These are phyloP conservation scores for Aurifilum marmelostoma DNA, from an alignment of 2,329 filamentous ascomycete species.

Conservation along the genomic window DNA sequence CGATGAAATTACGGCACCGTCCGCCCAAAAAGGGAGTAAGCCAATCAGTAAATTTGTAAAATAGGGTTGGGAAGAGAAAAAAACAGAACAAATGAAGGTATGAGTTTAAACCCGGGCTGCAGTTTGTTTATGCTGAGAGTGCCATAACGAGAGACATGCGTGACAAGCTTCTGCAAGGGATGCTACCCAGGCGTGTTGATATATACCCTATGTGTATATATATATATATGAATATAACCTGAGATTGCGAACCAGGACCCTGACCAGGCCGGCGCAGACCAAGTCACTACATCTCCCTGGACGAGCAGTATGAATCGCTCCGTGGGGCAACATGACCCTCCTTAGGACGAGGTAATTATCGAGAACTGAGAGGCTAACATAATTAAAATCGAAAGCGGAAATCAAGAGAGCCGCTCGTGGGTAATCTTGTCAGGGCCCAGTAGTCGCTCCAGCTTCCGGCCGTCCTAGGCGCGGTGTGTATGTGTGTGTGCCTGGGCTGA, in stretches of 20 bases:
- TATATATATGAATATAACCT: not conserved
- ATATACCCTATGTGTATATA: not conserved
- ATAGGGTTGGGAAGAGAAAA: not conserved
- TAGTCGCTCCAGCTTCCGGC: not conserved
- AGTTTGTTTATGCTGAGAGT: not conserved
- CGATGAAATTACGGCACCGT: not conserved
- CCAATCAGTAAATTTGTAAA: not conserved
- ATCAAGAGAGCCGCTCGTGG: not conserved
- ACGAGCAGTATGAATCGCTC: not conserved
- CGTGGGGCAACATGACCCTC: not conserved
- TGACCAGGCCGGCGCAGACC: not conserved
- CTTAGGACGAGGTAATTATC: not conserved
- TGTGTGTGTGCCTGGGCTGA: not conserved
- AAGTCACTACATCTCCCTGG: not conserved
- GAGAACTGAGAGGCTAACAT: not conserved
- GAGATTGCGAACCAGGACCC: not conserved
- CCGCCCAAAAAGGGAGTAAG: not conserved
- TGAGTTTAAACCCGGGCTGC: not conserved
- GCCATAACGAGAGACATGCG: not conserved
- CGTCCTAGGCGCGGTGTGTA: slow-evolving; percentile 2
- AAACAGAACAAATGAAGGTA: no score
- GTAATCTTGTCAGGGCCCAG: no score
- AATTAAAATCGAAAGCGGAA: not conserved
- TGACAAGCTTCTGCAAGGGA: not conserved
- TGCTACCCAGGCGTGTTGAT: not conserved